These are phyloP conservation scores for Solanum megistacrolobum DNA, from an alignment of 257 asterid species.

Conservation along the genomic window DNA sequence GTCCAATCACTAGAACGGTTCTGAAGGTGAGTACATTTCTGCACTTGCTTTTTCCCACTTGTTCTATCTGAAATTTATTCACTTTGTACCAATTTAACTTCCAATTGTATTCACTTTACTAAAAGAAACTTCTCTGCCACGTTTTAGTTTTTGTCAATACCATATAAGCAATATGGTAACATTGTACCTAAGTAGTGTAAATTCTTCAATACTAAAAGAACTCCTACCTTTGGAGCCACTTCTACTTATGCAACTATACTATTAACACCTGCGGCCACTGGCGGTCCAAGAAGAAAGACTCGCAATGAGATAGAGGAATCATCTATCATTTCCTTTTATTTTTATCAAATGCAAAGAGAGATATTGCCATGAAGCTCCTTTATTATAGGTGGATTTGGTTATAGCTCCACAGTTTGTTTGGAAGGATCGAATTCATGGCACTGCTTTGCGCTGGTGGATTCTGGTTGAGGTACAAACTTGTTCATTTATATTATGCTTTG, in stretches of 20 bases:
- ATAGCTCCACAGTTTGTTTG: constrained; percentile 74
- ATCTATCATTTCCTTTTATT: not conserved
- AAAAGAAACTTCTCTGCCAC: not conserved
- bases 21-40: constrained; percentile 58
- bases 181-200: not conserved
- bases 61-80: constrained; percentile 1
- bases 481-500: not conserved
- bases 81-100: not conserved
- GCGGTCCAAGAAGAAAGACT: not conserved
- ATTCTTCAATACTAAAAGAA: not conserved
- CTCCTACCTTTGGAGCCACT: not conserved
- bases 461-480: constrained; percentile 64
- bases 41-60: constrained; percentile 3
- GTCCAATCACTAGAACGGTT: constrained; percentile 98
- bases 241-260: not conserved
- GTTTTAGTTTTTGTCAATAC: not conserved
- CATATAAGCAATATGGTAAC: not conserved
- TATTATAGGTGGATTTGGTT: constrained; percentile 70
- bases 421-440: constrained; percentile 97
- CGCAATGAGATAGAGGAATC: not conserved
- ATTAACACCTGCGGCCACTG: not conserved
- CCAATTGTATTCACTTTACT: not conserved
- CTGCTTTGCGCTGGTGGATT: constrained; percentile 95
- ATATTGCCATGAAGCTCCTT: constrained; percentile 1
- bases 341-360: not conserved